Conservation (phyloP, 192 early-diverging fungal genomes). For the Piromyces finnis region DNA sequence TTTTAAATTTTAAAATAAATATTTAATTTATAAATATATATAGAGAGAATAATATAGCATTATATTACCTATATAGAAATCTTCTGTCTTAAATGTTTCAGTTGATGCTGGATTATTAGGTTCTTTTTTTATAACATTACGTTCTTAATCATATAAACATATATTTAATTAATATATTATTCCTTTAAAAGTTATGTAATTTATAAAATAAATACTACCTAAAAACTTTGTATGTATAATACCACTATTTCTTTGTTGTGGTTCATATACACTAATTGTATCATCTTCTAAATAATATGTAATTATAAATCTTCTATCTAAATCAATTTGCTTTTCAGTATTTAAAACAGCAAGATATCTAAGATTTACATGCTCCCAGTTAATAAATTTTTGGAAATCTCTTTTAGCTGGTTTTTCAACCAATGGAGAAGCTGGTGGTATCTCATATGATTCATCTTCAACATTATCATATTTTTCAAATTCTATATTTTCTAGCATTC, state of each 20-base stretch:
- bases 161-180: no score
- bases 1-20: no score
- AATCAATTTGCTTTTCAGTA: background rate
- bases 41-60: no score
- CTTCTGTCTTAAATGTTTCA: background rate
- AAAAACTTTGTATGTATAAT: background rate
- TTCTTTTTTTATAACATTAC: background rate
- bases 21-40: no score
- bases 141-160: background rate
- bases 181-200: no score
- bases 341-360: background rate
- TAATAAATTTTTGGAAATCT: background rate
- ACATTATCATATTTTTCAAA: background rate
- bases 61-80: background rate
- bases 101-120: background rate
- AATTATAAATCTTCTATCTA: slow-evolving; percentile 1
- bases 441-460: background rate
- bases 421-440: background rate
- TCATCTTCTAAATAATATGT: slow-evolving; percentile 1
- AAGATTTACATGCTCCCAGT: background rate
- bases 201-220: background rate
- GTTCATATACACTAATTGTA: slow-evolving; percentile 1
- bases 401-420: background rate
- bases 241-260: background rate
- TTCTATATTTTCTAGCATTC: background rate